A percentile compares a stretch with the other conserved stretches of the same genome.
Conservation (phyloP, 495 filamentous ascomycete species). For the Penicillium lagena region DNA sequence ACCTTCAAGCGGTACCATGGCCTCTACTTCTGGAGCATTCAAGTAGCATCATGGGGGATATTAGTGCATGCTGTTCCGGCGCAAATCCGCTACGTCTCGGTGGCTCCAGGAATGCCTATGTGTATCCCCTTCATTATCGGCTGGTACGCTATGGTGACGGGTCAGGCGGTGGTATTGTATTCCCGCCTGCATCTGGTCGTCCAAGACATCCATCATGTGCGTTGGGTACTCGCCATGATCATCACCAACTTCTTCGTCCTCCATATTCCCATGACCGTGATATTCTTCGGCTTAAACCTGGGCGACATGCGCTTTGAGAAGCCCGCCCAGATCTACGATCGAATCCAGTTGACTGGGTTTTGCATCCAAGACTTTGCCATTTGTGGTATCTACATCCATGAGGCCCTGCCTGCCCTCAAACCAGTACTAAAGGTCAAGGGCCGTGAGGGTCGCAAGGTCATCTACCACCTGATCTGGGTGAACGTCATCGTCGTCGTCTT, state of each 20-base stretch:
- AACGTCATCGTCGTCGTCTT: slow-evolving; percentile 48
- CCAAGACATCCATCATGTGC: slow-evolving; percentile 36
- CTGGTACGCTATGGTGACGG: slow-evolving; percentile 58
- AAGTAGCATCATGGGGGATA: slow-evolving; percentile 24
- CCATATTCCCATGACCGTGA: slow-evolving; percentile 43
- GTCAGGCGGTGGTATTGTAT: slow-evolving; percentile 60
- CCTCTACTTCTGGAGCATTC: slow-evolving; percentile 46
- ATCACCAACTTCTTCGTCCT: slow-evolving; percentile 46
- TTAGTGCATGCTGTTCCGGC: slow-evolving; percentile 47
- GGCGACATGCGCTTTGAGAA: slow-evolving; percentile 25
- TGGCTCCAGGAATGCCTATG: slow-evolving; percentile 28
- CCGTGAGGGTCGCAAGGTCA: slow-evolving; percentile 29
- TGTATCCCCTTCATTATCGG: slow-evolving; percentile 42
- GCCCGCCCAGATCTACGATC: slow-evolving; percentile 50
- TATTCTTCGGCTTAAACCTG: slow-evolving; percentile 31
- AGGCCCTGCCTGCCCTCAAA: slow-evolving; percentile 40
- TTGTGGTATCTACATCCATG: slow-evolving; percentile 49
- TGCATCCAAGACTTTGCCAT: slow-evolving; percentile 53
- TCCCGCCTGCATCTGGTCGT: slow-evolving; percentile 59
- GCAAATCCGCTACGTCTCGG: slow-evolving; percentile 45
- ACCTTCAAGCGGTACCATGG: slow-evolving; percentile 30
- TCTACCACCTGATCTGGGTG: slow-evolving; percentile 49
- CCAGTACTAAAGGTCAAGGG: slow-evolving; percentile 31
- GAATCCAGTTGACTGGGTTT: slow-evolving; percentile 53
- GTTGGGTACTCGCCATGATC: slow-evolving; percentile 49